Conservation (phyloP, 768 basidiomycete species). For the Suillus luteus region DNA sequence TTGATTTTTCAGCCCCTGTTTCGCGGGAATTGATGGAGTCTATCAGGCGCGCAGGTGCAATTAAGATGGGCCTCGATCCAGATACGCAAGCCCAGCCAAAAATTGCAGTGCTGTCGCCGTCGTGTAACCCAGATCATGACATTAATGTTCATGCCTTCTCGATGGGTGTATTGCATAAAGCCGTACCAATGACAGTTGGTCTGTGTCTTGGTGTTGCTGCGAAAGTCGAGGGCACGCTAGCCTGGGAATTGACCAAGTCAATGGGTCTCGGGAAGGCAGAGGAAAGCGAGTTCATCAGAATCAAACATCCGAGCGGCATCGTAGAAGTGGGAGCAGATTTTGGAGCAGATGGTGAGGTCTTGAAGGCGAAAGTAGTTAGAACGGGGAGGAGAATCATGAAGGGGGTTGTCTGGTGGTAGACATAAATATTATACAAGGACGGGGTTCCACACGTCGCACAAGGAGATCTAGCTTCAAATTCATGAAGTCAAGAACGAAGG, state of each 20-base stretch:
- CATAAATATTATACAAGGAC: not conserved
- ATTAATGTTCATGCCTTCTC: slow-evolving; percentile 62
- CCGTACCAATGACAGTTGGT: slow-evolving; percentile 74
- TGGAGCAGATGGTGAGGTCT: slow-evolving; percentile 44
- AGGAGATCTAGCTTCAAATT: no score
- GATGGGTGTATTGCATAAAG: slow-evolving; percentile 72
- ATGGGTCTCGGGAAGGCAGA: slow-evolving; percentile 26
- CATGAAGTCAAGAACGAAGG: no score
- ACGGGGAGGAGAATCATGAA: slow-evolving; percentile 75
- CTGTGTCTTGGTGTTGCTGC: slow-evolving; percentile 69
- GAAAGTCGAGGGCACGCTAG: slow-evolving; percentile 53
- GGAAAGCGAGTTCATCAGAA: slow-evolving; percentile 41
- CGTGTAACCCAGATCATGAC: slow-evolving; percentile 26
- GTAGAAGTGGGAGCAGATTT: slow-evolving; percentile 69
- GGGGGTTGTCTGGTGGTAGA: slow-evolving; percentile 67
- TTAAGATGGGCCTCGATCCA: slow-evolving; percentile 65
- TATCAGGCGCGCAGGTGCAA: slow-evolving; percentile 57
- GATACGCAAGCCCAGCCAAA: slow-evolving; percentile 68
- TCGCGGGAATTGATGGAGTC: slow-evolving; percentile 44
- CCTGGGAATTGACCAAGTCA: slow-evolving; percentile 44
- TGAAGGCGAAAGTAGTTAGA: slow-evolving; percentile 62
- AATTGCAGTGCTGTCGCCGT: slow-evolving; percentile 56
- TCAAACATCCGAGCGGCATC: slow-evolving; percentile 66
- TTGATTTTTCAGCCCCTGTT: slow-evolving; percentile 12
- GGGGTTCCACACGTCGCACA: no score